Evolutionary conservation across 2,329 filamentous ascomycete genomes (phyloP).

Genomic region (Botrytis elliptica): DNA sequence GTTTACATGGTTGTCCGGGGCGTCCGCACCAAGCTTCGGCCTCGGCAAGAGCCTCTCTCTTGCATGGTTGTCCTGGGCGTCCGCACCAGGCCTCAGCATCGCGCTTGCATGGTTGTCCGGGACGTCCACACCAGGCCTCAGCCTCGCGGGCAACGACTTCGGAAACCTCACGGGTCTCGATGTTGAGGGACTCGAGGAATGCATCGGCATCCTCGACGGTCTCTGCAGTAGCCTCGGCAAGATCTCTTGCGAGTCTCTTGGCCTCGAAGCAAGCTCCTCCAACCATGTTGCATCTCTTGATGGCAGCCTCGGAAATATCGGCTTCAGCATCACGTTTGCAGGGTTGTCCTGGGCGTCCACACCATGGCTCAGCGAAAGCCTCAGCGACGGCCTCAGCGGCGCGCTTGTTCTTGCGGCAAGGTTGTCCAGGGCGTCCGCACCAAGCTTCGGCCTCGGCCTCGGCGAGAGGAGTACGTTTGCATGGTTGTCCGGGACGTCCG

Average conservation of each 20-base stretch:
- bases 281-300: conserved; percentile 22
- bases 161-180: conserved; percentile 21
- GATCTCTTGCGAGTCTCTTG: conserved; percentile 22
- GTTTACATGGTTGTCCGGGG: conserved; percentile 17
- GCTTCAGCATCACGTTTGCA: conserved; percentile 23
- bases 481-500: conserved; percentile 21
- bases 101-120: conserved; percentile 31
- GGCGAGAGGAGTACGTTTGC: conserved; percentile 24
- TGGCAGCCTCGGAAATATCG: conserved; percentile 10
- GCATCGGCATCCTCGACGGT: background rate
- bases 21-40: conserved; percentile 21
- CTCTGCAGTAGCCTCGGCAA: conserved; percentile 17
- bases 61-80: conserved; percentile 30
- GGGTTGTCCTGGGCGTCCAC: conserved; percentile 15
- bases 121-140: conserved; percentile 32
- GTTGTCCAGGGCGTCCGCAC: conserved; percentile 19
- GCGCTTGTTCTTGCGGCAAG: conserved; percentile 14
- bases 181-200: conserved; percentile 10
- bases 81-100: conserved; percentile 33
- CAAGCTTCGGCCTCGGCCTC: conserved; percentile 4
- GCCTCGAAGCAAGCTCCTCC: conserved; percentile 24
- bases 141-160: conserved; percentile 21
- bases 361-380: background rate
- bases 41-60: conserved; percentile 24
- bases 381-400: conserved; percentile 10